These are phyloP conservation scores for Venturia asperata DNA, from an alignment of 2,329 filamentous ascomycete genomes.

Conservation along the genomic window DNA sequence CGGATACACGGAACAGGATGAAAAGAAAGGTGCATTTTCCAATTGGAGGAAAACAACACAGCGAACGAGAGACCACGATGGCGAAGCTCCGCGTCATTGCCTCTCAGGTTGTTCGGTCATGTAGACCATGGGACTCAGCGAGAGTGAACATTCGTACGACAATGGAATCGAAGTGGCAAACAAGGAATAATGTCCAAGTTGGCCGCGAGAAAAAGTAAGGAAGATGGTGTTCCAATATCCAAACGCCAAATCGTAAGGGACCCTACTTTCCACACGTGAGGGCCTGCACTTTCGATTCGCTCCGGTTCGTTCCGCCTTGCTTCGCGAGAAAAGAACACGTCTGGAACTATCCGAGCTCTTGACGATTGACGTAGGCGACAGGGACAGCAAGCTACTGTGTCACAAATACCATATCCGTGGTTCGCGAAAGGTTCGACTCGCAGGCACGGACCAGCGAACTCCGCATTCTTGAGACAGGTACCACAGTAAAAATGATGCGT, in stretches of 20 bases:
- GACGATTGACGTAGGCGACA: not conserved
- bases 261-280: not conserved
- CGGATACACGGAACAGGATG: conserved; percentile 24
- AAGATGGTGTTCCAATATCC: too few relatives aligned
- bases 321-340: not conserved
- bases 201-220: too few relatives aligned
- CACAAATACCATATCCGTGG: not conserved
- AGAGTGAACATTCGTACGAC: not conserved
- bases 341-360: not conserved
- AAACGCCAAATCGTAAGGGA: not conserved
- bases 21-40: not conserved
- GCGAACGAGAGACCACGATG: not conserved
- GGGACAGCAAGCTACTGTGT: not conserved
- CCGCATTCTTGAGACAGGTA: not conserved
- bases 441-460: not conserved
- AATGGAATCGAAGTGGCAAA: not conserved
- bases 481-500: not conserved
- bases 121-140: not conserved
- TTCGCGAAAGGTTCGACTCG: not conserved
- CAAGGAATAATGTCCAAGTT: too few relatives aligned
- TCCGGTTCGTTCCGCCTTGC: not conserved
- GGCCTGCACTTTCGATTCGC: not conserved
- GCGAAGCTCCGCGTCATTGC: not conserved
- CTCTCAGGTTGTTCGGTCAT: not conserved
- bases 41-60: not conserved